Percentiles rank a stretch among this genome's conserved stretches.
phyloP scores from a whole-genome alignment of 768 basidiomycete genomes.

The Amanita rubescens region DNA sequence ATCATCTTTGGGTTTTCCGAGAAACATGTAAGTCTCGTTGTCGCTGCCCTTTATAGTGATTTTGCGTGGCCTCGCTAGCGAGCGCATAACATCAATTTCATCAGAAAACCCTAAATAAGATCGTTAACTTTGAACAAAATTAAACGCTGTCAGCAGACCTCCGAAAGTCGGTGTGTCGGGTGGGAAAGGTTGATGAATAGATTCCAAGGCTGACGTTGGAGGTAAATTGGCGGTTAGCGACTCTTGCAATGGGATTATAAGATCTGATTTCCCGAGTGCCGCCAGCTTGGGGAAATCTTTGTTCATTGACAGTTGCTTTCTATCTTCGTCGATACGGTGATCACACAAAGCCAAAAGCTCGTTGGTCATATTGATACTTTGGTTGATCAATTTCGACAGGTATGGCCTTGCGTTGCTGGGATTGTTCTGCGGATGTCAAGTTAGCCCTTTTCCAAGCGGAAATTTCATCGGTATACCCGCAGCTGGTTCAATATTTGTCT shows the following conservation, averaged over 20 bases:
- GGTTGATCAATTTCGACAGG: constrained; percentile 43
- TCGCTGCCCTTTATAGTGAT: constrained; percentile 79
- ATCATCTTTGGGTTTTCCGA: constrained; percentile 97
- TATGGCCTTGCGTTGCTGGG: constrained; percentile 33
- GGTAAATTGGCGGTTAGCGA: constrained; percentile 89
- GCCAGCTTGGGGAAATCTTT: constrained; percentile 52
- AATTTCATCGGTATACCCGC: constrained; percentile 32
- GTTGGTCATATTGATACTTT: constrained; percentile 56
- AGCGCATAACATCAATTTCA: constrained; percentile 86
- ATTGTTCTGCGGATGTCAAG: constrained; percentile 29
- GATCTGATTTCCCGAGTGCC: constrained; percentile 46
- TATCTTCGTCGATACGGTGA: constrained; percentile 34
- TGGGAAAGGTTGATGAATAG: constrained; percentile 78
- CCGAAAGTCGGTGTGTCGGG: constrained; percentile 65
- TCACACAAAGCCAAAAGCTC: constrained; percentile 67
- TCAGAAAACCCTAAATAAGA: constrained; percentile 61
- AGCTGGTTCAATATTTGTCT: constrained; percentile 48
- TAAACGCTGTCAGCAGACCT: constrained; percentile 32
- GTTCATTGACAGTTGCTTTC: constrained; percentile 37
- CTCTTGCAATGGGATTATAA: constrained; percentile 91
- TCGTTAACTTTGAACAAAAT: not conserved
- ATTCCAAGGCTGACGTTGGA: constrained; percentile 52
- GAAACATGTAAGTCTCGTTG: constrained; percentile 80
- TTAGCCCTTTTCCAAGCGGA: not conserved
- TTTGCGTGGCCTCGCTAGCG: constrained; percentile 87